phyloP scores from a whole-genome alignment of 257 asterid species.

The Nyctanthes arbortristis region DNA sequence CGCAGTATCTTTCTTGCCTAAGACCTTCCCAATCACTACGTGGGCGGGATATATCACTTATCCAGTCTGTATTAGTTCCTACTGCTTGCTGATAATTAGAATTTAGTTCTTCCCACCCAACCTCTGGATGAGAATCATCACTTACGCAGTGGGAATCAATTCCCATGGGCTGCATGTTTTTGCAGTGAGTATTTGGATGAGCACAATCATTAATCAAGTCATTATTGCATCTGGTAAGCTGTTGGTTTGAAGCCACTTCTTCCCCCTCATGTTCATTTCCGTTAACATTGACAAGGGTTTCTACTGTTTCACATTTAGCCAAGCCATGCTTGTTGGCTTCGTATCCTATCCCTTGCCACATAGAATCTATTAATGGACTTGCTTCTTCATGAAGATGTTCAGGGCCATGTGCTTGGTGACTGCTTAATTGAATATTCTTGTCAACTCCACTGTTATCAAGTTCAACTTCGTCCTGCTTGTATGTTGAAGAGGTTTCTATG shows the following conservation, averaged over 20 bases:
- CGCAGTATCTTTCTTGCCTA: slow-evolving; percentile 84
- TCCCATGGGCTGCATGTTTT: slow-evolving; percentile 35
- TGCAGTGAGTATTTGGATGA: slow-evolving; percentile 28
- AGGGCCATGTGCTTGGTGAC: slow-evolving; percentile 16
- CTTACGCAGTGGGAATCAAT: slow-evolving; percentile 46
- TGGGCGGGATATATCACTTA: slow-evolving; percentile 79
- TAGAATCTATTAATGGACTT: slow-evolving; percentile 23
- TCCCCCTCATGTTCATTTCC: slow-evolving; percentile 19
- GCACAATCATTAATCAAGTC: slow-evolving; percentile 27
- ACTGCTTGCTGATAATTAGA: slow-evolving; percentile 40
- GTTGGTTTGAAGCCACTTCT: slow-evolving; percentile 24
- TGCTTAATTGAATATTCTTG: slow-evolving; percentile 14
- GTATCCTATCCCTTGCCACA: slow-evolving; percentile 25
- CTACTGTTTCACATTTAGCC: slow-evolving; percentile 11
- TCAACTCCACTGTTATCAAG: slow-evolving; percentile 17
- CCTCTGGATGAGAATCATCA: slow-evolving; percentile 41
- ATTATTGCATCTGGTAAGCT: slow-evolving; percentile 23
- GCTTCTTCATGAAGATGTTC: slow-evolving; percentile 28
- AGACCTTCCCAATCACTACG: slow-evolving; percentile 89
- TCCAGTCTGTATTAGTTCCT: slow-evolving; percentile 59
- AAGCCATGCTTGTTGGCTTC: slow-evolving; percentile 21
- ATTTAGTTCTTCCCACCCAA: slow-evolving; percentile 59
- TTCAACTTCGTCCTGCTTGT: slow-evolving; percentile 16
- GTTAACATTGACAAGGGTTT: slow-evolving; percentile 7
- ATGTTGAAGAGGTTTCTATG: slow-evolving; percentile 21